Evolutionary conservation across 257 asterid species (phyloP), one percentile per base, ranked within the genome.

Genomic region (Linderniella brevidens): DNA sequence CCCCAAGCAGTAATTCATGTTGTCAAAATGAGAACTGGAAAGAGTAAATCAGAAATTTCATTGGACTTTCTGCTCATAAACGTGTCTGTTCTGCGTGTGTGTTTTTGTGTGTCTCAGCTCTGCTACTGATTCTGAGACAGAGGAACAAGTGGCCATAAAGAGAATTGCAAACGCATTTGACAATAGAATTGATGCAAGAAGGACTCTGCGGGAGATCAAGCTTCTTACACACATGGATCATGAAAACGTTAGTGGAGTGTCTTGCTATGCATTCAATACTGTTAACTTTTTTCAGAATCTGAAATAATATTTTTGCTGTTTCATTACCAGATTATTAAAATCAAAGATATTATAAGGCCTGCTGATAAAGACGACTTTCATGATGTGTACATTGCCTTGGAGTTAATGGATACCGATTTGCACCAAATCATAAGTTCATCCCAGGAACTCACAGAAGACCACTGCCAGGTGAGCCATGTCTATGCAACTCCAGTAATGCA

Each of bases 171-270:
- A 72, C 56, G 93, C 95, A 18, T 85, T 85, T 43, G 93, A 85
- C 61, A 81, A 85, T 55, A 62, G 92, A 46, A 85, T 85, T 50
- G 96, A 85, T 56, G 96, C 92, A 37, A 81, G 76, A 49, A 61
- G 92, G 61, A 85, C 96, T 17, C 70, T 85, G 63, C 84, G 93
- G 8, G 93, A 85, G 52, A 85, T 86, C 63, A 79, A 86, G 70
- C 92, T 86, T 57, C 87, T 86, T 14, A 72, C 84, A 11, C 96
- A 86, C 58, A 82, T 86, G 94, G 94, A 79, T 64, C 94, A 86
- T 55, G 96, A 77, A 48, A 79, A 86, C 62, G 96, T 86, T 17
- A 25, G 32, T 25, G 32, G 32, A 41, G 83, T 37, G 2, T 5
- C 13, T 45, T 45, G 12, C 17, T 42, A 17, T 14, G 17, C 15